phyloP scores from a whole-genome alignment of 78 protist genomes.

The Dictyostelium purpureum region DNA sequence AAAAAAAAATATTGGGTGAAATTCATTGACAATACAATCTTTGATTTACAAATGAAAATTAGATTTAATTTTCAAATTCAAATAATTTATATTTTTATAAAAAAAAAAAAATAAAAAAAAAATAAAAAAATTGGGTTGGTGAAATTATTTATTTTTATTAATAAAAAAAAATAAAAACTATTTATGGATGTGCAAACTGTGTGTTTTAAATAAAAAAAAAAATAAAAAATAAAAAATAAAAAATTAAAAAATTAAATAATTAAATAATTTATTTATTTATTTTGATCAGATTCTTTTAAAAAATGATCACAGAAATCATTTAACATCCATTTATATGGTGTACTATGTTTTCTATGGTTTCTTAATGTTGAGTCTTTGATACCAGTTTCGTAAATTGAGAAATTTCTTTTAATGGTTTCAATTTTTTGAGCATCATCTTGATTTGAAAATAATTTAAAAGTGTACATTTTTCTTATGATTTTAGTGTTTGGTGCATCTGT shows the following conservation, averaged over 20 bases:
- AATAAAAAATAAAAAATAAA: background rate
- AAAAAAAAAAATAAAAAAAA: background rate
- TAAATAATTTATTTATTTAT: background rate
- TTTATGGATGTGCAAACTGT: background rate
- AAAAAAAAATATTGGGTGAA: background rate
- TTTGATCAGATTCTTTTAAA: conserved; percentile 16
- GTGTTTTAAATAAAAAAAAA: background rate
- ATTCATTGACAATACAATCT: too few species aligned
- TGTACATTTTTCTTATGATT: conserved; percentile 63
- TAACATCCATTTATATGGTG: conserved; percentile 64
- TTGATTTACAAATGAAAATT: too few species aligned
- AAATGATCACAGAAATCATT: conserved; percentile 75
- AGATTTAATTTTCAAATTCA: background rate
- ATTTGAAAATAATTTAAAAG: conserved; percentile 6
- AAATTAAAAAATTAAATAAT: too few species aligned
- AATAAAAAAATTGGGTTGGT: too few species aligned
- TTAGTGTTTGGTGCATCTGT: conserved; percentile 46
- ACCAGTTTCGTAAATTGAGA: conserved; percentile 65
- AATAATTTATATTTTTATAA: background rate
- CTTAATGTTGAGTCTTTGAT: conserved; percentile 45
- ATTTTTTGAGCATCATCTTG: background rate
- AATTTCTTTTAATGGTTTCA: background rate
- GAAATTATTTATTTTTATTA: too few species aligned
- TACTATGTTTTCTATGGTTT: conserved; percentile 55
- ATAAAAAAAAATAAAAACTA: background rate